Conservation (phyloP, 1,139 yeast species). For the Yamadazyma trypodendri region DNA sequence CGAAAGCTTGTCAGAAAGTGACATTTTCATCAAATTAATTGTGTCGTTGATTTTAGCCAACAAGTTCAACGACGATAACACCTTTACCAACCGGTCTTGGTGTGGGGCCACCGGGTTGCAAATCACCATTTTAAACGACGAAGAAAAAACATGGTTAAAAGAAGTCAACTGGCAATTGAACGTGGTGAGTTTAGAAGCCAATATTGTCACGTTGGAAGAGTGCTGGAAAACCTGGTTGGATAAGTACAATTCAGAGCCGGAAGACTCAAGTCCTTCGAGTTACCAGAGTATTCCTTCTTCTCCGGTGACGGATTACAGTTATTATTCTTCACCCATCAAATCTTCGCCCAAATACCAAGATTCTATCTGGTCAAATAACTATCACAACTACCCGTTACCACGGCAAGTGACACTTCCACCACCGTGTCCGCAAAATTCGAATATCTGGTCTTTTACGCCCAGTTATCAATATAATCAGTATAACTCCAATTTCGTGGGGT, state of each 20-base stretch:
- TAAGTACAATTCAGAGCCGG: conserved; percentile 30
- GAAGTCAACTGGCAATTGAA: conserved; percentile 50
- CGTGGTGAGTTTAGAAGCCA: conserved; percentile 41
- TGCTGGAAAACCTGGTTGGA: conserved; percentile 50
- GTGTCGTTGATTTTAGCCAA: conserved; percentile 81
- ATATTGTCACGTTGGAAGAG: conserved; percentile 44
- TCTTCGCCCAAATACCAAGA: conserved; percentile 19
- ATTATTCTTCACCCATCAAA: conserved; percentile 22
- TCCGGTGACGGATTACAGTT: conserved; percentile 15
- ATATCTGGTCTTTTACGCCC: conserved; percentile 26
- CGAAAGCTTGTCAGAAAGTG: conserved; percentile 32
- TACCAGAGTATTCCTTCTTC: conserved; percentile 23
- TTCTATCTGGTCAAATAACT: conserved; percentile 23
- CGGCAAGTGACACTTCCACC: conserved; percentile 3
- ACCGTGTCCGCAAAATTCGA: conserved; percentile 6
- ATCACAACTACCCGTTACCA: conserved; percentile 1
- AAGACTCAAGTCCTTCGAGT: conserved; percentile 3
- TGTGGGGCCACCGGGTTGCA: conserved; percentile 86
- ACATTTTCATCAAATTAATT: conserved; percentile 62
- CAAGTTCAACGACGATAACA: conserved; percentile 94
- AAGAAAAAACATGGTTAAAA: conserved; percentile 74
- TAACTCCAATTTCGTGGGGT: conserved; percentile 31
- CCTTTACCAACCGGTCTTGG: conserved; percentile 95
- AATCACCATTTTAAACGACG: conserved; percentile 55
- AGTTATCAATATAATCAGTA: conserved; percentile 20